These are phyloP conservation scores for Picea sitchensis DNA, from an alignment of 75 land plant genomes.

Conservation along the genomic window DNA sequence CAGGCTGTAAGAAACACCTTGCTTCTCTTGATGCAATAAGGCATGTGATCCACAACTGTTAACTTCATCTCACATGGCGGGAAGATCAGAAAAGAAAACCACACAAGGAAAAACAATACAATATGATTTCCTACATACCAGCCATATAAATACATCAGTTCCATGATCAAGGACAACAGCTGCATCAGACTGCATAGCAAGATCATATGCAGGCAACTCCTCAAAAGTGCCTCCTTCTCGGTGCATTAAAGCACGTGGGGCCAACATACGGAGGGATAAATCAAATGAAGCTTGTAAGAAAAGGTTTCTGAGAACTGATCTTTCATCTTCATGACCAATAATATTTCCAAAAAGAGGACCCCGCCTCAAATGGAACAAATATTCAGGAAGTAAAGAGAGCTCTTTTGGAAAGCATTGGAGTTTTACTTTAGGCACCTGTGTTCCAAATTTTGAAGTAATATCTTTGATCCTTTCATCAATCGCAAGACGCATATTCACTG, in stretches of 20 bases:
- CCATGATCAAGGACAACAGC: constrained; percentile 98
- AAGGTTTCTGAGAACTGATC: constrained; percentile 78
- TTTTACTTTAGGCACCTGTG: constrained; percentile 56
- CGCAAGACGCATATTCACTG: constrained; percentile 59
- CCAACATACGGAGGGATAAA: constrained; percentile 91
- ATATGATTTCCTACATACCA: constrained; percentile 53
- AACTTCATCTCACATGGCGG: too few species aligned
- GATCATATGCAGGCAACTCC: constrained; percentile 94
- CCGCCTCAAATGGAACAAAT: constrained; percentile 86
- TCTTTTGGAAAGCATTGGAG: constrained; percentile 73
- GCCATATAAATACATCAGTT: constrained; percentile 96
- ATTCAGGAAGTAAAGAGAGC: constrained; percentile 69
- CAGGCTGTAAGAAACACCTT: too few species aligned
- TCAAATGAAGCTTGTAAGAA: constrained; percentile 97
- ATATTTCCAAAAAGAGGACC: constrained; percentile 95
- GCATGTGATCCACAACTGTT: too few species aligned
- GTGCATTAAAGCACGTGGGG: constrained; percentile 96
- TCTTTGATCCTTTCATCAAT: constrained; percentile 94
- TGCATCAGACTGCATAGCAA: constrained; percentile 94
- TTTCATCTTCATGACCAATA: constrained; percentile 98
- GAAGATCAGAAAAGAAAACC: not conserved
- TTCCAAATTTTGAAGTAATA: constrained; percentile 75
- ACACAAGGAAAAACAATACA: not conserved
- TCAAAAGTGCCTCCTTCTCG: constrained; percentile 94
- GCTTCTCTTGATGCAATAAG: too few species aligned